A percentile compares a stretch with the other conserved stretches of the same genome.
Evolutionary conservation across 2,329 filamentous ascomycete genomes (phyloP).

Genomic region (Corniculantispora saksenae): DNA sequence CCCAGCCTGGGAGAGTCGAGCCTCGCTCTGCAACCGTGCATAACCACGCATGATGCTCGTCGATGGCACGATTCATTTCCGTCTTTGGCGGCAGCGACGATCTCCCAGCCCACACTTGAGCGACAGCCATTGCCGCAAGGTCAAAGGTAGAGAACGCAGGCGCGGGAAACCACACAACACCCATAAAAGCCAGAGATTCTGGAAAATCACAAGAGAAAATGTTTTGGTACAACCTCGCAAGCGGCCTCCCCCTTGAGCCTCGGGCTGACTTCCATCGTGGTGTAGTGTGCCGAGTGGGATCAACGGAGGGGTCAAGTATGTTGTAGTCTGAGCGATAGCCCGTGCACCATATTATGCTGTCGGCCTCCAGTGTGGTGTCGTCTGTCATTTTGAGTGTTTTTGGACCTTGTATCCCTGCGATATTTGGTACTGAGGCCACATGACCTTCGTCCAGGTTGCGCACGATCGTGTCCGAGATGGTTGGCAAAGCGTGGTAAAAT

Average conservation of each 20-base stretch:
- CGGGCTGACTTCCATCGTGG: conserved; percentile 26
- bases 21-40: conserved; percentile 30
- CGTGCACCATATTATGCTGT: conserved; percentile 37
- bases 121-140: conserved; percentile 44
- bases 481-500: background rate
- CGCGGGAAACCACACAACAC: conserved; percentile 37
- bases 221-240: conserved; percentile 44
- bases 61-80: conserved; percentile 39
- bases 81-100: conserved; percentile 36
- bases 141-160: conserved; percentile 41
- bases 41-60: conserved; percentile 36
- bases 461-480: conserved; percentile 31
- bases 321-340: conserved; percentile 35
- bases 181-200: conserved; percentile 46
- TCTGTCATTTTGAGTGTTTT: conserved; percentile 30
- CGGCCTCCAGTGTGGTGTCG: conserved; percentile 29
- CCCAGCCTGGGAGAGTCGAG: conserved; percentile 29
- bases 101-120: conserved; percentile 45
- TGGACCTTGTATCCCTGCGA: conserved; percentile 33
- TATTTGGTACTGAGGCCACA: conserved; percentile 35
- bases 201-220: conserved; percentile 45
- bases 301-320: conserved; percentile 29
- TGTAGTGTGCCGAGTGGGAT: conserved; percentile 29
- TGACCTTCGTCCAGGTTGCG: conserved; percentile 39
- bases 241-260: conserved; percentile 31